These are phyloP conservation scores for Pelargonium cotyledonis DNA, from an alignment of 441 rosid species.

Conservation along the genomic window DNA sequence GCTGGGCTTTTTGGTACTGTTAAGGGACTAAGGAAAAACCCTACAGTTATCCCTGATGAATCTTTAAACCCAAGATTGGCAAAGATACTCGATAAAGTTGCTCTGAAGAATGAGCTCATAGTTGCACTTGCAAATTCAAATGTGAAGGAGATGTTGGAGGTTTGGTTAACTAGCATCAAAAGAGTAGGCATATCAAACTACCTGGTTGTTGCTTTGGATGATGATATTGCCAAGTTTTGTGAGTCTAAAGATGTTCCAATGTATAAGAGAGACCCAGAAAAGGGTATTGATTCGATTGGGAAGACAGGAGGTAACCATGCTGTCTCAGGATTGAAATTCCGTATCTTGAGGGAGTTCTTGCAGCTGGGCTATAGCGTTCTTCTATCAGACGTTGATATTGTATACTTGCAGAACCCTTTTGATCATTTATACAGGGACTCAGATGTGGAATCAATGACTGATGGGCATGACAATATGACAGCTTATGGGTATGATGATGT, in stretches of 20 bases:
- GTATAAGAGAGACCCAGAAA: not conserved
- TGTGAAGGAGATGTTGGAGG: not conserved
- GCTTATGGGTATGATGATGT: not conserved
- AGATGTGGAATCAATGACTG: not conserved
- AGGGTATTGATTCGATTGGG: not conserved
- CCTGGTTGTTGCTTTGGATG: not conserved
- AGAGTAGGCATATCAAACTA: not conserved
- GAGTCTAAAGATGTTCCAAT: not conserved
- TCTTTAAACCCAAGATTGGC: not conserved
- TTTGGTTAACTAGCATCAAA: not conserved
- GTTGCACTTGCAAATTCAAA: not conserved
- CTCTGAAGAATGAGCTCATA: not conserved
- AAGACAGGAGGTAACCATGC: not conserved
- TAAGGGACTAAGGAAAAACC: slow-evolving; percentile 3
- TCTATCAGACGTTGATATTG: not conserved
- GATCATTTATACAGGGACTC: not conserved
- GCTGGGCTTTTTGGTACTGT: slow-evolving; percentile 1
- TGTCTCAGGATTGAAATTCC: not conserved
- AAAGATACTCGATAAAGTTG: not conserved
- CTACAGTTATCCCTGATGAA: not conserved
- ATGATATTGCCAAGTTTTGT: not conserved
- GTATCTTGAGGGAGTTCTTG: not conserved
- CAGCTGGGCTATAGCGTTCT: not conserved
- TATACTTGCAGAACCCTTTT: not conserved
- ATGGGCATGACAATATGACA: not conserved